Evolutionary conservation across 2,329 filamentous ascomycete genomes (phyloP).

Genomic region (Colletotrichum tanaceti): DNA sequence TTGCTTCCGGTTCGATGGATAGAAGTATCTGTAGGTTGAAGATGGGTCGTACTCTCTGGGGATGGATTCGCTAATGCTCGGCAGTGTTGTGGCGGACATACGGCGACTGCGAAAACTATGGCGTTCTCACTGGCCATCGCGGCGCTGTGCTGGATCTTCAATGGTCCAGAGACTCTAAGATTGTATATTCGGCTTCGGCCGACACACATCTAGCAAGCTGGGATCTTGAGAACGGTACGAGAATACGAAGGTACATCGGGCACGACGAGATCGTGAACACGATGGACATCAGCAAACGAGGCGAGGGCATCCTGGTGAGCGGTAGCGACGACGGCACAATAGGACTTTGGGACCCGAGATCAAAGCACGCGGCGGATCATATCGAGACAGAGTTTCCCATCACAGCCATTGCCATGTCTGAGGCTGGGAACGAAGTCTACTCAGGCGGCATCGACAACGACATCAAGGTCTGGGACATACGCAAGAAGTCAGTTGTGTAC

Average conservation of each 20-base stretch:
- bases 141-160: conserved; percentile 92
- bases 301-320: conserved; percentile 89
- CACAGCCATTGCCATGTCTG: conserved; percentile 89
- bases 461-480: conserved; percentile 95
- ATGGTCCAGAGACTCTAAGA: conserved; percentile 94
- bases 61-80: conserved; percentile 12
- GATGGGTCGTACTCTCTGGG: no score
- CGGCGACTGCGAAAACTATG: conserved; percentile 94
- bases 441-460: conserved; percentile 96
- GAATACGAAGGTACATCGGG: conserved; percentile 91
- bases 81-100: conserved; percentile 93
- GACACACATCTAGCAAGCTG: conserved; percentile 94
- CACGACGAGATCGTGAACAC: conserved; percentile 97
- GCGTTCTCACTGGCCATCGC: conserved; percentile 86
- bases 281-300: conserved; percentile 87
- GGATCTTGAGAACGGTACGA: conserved; percentile 91
- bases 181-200: conserved; percentile 91
- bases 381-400: conserved; percentile 93
- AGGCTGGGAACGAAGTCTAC: conserved; percentile 95
- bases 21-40: conserved; percentile 78
- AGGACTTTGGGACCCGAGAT: conserved; percentile 94
- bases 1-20: conserved; percentile 97
- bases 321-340: conserved; percentile 95
- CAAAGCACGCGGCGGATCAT: conserved; percentile 88
- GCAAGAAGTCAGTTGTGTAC: conserved; percentile 90